Evolutionary conservation across 805 yeast genomes (phyloP).

Genomic region (Spathaspora sp.): DNA sequence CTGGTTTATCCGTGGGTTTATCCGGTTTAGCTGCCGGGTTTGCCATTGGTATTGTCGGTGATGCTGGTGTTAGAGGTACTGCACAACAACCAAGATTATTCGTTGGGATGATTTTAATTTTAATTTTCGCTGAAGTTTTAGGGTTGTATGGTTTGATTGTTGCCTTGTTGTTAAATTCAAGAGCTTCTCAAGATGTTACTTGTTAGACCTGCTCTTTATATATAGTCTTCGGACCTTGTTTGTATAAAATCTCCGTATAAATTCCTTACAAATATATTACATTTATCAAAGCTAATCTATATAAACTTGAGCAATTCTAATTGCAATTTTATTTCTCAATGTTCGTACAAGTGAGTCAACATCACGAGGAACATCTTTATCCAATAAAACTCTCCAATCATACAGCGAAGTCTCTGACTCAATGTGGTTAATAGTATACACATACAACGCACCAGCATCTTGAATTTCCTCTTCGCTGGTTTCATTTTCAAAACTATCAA

Average conservation of each 20-base stretch:
- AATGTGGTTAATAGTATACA: conserved; percentile 23
- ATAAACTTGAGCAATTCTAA: conserved; percentile 34
- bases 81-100: conserved; percentile 98
- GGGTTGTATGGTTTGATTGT: conserved; percentile 98
- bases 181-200: conserved; percentile 88
- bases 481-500: conserved; percentile 32
- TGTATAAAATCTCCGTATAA: no score
- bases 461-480: conserved; percentile 17
- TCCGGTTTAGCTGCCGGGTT: conserved; percentile 98
- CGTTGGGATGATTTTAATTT: conserved; percentile 97
- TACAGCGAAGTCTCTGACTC: conserved; percentile 14
- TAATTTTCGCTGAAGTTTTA: conserved; percentile 98
- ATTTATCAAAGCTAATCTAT: background rate
- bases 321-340: conserved; percentile 29
- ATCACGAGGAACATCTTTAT: conserved; percentile 20
- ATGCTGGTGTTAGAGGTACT: conserved; percentile 98
- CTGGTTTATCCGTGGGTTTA: conserved; percentile 95
- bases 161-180: conserved; percentile 94
- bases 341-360: conserved; percentile 21
- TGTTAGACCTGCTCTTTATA: conserved; percentile 46
- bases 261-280: background rate
- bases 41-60: conserved; percentile 99
- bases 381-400: conserved; percentile 35
- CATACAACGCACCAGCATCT: conserved; percentile 29
- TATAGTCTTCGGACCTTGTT: background rate